Percentiles rank a stretch among this genome's conserved stretches.
Evolutionary conservation across 1,284 basidiomycete genomes (phyloP).

Genomic region (Phellinidium pouzarii): DNA sequence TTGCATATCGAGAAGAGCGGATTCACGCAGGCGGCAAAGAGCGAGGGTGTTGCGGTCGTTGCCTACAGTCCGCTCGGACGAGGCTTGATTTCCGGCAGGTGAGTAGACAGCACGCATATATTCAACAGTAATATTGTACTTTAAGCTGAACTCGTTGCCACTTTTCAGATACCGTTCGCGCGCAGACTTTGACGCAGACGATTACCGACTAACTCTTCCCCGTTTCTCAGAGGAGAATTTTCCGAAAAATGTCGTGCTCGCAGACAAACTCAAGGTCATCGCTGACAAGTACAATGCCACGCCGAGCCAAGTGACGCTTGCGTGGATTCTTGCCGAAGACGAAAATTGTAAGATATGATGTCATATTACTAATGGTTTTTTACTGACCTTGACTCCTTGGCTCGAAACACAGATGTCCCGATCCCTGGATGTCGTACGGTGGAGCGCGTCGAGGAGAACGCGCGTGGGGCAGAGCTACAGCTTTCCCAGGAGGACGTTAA

Average conservation of each 20-base stretch:
- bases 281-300: slow-evolving; percentile 32
- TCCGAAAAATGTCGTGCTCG: slow-evolving; percentile 35
- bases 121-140: too few species aligned
- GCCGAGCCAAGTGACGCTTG: slow-evolving; percentile 36
- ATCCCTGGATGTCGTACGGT: slow-evolving; percentile 7
- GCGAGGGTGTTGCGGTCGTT: slow-evolving; percentile 19
- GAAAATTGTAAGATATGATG: not conserved
- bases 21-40: not conserved
- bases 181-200: slow-evolving; percentile 1
- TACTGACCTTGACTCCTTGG: too few species aligned
- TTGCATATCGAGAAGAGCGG: slow-evolving; percentile 6
- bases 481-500: slow-evolving; percentile 6
- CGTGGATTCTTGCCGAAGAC: slow-evolving; percentile 33
- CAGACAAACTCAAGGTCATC: slow-evolving; percentile 30
- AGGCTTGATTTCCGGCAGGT: slow-evolving; percentile 6
- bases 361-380: too few species aligned
- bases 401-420: slow-evolving; percentile 3
- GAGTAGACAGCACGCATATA: slow-evolving; percentile 5
- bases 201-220: slow-evolving; percentile 19
- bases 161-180: slow-evolving; percentile 4
- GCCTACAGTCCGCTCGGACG: slow-evolving; percentile 21
- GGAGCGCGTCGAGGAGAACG: slow-evolving; percentile 13
- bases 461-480: slow-evolving; percentile 3
- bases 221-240: slow-evolving; percentile 38
- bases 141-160: too few species aligned